A percentile compares a stretch with the other conserved stretches of the same genome.
These are phyloP conservation scores for Climacium dendroides DNA, from an alignment of 225 moss, liverwort and hornwort genomes.

Conservation along the genomic window DNA sequence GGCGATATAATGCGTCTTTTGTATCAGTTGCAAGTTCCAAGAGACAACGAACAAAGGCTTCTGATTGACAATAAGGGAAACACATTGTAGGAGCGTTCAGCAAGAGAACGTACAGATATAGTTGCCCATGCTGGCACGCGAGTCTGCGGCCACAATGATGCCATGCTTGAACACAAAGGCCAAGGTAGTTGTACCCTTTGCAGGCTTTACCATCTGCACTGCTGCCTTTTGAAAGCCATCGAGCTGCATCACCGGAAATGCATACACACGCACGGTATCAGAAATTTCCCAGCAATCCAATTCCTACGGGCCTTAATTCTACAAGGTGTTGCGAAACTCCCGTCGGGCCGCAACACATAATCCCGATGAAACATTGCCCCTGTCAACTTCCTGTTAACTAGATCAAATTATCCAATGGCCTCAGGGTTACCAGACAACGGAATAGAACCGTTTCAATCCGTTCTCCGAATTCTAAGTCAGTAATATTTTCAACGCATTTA, in stretches of 20 bases:
- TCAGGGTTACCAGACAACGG: background rate
- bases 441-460: background rate
- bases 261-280: background rate
- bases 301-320: no score
- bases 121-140: conserved; percentile 88
- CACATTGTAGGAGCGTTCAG: background rate
- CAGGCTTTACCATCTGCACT: conserved; percentile 83
- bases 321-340: background rate
- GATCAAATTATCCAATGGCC: background rate
- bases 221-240: conserved; percentile 81
- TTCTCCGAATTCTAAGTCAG: background rate
- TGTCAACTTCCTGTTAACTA: background rate
- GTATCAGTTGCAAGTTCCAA: background rate
- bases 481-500: background rate
- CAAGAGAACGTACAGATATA: conserved; percentile 50
- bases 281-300: background rate
- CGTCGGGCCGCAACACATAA: background rate
- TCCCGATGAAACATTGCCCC: background rate
- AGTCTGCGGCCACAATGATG: conserved; percentile 86
- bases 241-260: conserved; percentile 18
- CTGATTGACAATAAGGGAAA: background rate
- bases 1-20: background rate
- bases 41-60: background rate
- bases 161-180: conserved; percentile 81
- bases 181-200: conserved; percentile 71